Base-by-base conservation (phyloP, 257 asterid species). In the Ilex aquifolium region DNA sequence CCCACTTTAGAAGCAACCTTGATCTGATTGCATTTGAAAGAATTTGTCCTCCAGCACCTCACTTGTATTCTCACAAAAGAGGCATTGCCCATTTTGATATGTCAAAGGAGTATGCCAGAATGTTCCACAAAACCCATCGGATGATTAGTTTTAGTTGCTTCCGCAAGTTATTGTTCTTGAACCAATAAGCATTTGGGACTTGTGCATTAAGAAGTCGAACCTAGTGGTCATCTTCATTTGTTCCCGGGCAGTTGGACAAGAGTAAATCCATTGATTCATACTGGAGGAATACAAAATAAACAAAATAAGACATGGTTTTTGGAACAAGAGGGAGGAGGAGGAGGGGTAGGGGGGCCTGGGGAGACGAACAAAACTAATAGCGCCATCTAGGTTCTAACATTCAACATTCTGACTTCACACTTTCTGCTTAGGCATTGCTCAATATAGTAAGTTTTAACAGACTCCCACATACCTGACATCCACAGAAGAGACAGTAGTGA, bases 401-500 rank as follows among this genome's bases (percentile, higher is more conserved):
- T 21, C 27, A 21, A 21, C 27, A 21, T 21, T 21, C 27, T 21
- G 27, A 21, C 27, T 21, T 21, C 27, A 21, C 27, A 46, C 15
- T 14, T 46, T 14, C 13, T 11, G 4, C 52, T 46, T 46, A 46
- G 13, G 4, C 11, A 46, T 14, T 2, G n/a, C 10, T 2, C 4
- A 10, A 10, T 14, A 6, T 10, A 46, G 13, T 46, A 46, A 46
- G 1, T 14, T 44, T 6, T 15, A 56, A 56, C 56, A 65, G 3
- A 42, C 63, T 66, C 44, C 36, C 7, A 60, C 40, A 30, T 83
- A 87, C 95, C 97, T 81, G 95, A 59, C 85, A 88, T 69, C 98
- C 98, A 69, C 95, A 86, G 71, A 88, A 91, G 56, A 91, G 88
- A 74, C 98, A 88, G 80, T 92, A 92, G 17, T 44, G 72, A 76